Conservation (phyloP, 2,329 filamentous ascomycete species). For the Amylocarpus encephaloides region DNA sequence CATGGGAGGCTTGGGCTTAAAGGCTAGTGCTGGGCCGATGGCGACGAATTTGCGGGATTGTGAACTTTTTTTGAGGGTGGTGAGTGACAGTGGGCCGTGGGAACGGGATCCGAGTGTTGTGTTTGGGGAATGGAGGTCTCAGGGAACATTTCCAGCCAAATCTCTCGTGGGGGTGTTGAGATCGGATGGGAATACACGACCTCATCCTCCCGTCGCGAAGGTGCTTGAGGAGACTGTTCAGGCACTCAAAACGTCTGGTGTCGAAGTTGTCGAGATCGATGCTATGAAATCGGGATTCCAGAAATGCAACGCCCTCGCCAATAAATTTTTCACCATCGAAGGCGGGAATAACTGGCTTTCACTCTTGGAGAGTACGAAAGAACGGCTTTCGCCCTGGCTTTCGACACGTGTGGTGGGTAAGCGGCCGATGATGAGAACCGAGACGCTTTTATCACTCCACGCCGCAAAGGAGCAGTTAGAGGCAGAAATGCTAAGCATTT, state of each 20-base stretch:
- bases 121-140: slow-evolving; percentile 36
- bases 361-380: slow-evolving; percentile 46
- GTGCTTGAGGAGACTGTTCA: slow-evolving; percentile 40
- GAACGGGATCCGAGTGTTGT: slow-evolving; percentile 37
- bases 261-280: slow-evolving; percentile 54
- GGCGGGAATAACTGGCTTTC: slow-evolving; percentile 51
- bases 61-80: slow-evolving; percentile 26
- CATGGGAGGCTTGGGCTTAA: slow-evolving; percentile 43
- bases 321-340: slow-evolving; percentile 52
- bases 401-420: slow-evolving; percentile 43
- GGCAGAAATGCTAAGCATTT: slow-evolving; percentile 50
- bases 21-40: slow-evolving; percentile 43
- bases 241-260: slow-evolving; percentile 35
- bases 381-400: slow-evolving; percentile 57
- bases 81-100: slow-evolving; percentile 48
- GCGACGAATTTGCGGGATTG: slow-evolving; percentile 38
- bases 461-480: slow-evolving; percentile 46
- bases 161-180: slow-evolving; percentile 42
- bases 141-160: slow-evolving; percentile 21
- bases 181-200: slow-evolving; percentile 43
- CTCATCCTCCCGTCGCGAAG: slow-evolving; percentile 43
- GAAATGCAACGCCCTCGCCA: slow-evolving; percentile 50
- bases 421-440: slow-evolving; percentile 40
- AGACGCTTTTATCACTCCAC: slow-evolving; percentile 46
- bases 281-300: slow-evolving; percentile 41